phyloP scores from a whole-genome alignment of 768 basidiomycete genomes.

The Cystofilobasidium ferigula region DNA sequence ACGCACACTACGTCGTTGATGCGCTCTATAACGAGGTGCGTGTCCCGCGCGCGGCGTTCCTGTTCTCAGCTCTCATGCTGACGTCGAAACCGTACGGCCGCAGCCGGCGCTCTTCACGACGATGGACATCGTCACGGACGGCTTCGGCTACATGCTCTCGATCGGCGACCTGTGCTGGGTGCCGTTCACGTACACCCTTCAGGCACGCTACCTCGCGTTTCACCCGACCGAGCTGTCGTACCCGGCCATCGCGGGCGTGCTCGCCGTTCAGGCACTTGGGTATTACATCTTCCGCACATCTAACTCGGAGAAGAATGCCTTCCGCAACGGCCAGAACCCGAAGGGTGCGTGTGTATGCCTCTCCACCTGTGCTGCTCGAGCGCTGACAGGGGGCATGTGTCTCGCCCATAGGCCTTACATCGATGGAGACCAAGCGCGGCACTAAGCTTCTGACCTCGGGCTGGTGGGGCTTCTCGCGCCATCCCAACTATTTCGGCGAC shows the following conservation, averaged over 20 bases:
- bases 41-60: not conserved
- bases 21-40: constrained; percentile 78
- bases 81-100: no score
- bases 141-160: constrained; percentile 96
- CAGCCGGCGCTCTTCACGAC: constrained; percentile 81
- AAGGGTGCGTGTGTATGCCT: constrained; percentile 52
- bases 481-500: constrained; percentile 47
- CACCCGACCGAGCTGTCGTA: constrained; percentile 66
- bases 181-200: constrained; percentile 71
- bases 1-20: constrained; percentile 76
- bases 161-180: constrained; percentile 89
- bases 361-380: not conserved
- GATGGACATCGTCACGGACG: constrained; percentile 96
- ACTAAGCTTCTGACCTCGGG: constrained; percentile 85
- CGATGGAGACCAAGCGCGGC: constrained; percentile 68
- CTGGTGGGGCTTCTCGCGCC: constrained; percentile 92
- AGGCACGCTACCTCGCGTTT: constrained; percentile 92
- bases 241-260: constrained; percentile 48
- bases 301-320: constrained; percentile 92
- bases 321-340: constrained; percentile 83
- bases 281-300: constrained; percentile 82
- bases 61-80: not conserved
- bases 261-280: constrained; percentile 57
- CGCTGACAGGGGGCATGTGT: not conserved
- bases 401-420: constrained; percentile 54